These are phyloP conservation scores for Elsinoe australis DNA, from an alignment of 2,329 filamentous ascomycete species.

Conservation along the genomic window DNA sequence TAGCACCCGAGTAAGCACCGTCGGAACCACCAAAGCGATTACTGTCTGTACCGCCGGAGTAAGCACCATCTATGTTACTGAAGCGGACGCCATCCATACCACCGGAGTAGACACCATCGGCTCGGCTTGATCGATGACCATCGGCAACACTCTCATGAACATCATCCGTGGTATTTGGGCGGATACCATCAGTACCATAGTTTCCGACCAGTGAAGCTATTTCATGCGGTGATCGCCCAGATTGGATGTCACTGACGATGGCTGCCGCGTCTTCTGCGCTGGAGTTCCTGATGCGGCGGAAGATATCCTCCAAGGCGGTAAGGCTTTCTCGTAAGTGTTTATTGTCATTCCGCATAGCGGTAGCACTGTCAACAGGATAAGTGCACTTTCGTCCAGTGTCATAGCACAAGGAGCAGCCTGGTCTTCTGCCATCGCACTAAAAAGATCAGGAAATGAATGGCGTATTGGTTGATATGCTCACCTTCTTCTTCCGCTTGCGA, in stretches of 20 bases:
- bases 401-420: not conserved
- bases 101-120: too few species aligned
- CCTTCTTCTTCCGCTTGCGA: constrained; percentile 7
- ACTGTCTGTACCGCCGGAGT: too few species aligned
- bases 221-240: not conserved
- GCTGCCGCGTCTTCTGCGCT: not conserved
- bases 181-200: not conserved
- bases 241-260: not conserved
- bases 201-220: not conserved
- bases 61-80: too few species aligned
- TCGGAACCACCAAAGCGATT: too few species aligned
- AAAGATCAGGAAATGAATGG: not conserved
- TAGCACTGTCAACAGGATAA: not conserved
- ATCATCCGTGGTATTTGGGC: not conserved
- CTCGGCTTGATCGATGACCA: too few species aligned
- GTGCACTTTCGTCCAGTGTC: not conserved
- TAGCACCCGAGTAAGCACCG: too few species aligned
- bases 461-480: not conserved
- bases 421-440: not conserved
- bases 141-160: too few species aligned
- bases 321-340: not conserved
- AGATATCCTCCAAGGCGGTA: not conserved
- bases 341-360: not conserved
- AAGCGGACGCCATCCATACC: too few species aligned
- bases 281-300: not conserved